Base-by-base conservation (phyloP, 2,329 filamentous ascomycete species). In the Aphanocladium album region DNA sequence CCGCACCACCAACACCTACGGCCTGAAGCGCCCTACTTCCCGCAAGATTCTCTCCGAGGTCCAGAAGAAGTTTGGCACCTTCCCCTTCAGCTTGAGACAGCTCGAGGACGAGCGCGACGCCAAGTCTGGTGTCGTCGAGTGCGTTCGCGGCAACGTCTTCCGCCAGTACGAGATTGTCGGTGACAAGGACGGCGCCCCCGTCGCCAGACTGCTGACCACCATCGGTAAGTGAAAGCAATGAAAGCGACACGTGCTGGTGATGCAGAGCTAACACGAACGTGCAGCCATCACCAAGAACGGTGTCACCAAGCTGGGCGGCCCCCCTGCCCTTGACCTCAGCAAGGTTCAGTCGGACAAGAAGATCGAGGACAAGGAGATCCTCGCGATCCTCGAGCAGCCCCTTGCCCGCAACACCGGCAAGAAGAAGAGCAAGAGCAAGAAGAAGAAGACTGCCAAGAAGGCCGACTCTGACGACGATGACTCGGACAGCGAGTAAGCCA, bases 241-340 rank as follows among this genome's bases (percentile, higher is more conserved):
- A 17, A 52, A 19, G 12, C 2, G 46, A 27, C 17, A 23, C 14
- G 41, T 21, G 9, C 17, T 17, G 39, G 2, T 27, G 11, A 43
- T 39, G 23, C 19, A n/a, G 14, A 33, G 27, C 58, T 64, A 63
- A 64, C 60, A 27, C 19, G 16, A 52, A 46, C 39, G 11, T 54
- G 62, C 58, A 96, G 95, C 91, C 63, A 92, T 99, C 75, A 97
- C 92, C 71, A 99, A 99, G 86, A 97, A 98, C 75, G 95, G 95
- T 67, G 81, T 99, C 70, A 91, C 89, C 72, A 91, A 90, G 79
- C 80, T 99, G 62, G 88, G 91, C 69, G 88, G 84, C 27, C 88
- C 95, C 37, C 86, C 90, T 64, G 75, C 87, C 23, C 82, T 89
- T 65, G 91, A 98, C 72, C 74, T 95, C 64, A 84, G 83, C 73